Evolutionary conservation across 495 filamentous ascomycete genomes (phyloP), one percentile per base, ranked within the genome.

Genomic region (Glutinoglossum americanum): DNA sequence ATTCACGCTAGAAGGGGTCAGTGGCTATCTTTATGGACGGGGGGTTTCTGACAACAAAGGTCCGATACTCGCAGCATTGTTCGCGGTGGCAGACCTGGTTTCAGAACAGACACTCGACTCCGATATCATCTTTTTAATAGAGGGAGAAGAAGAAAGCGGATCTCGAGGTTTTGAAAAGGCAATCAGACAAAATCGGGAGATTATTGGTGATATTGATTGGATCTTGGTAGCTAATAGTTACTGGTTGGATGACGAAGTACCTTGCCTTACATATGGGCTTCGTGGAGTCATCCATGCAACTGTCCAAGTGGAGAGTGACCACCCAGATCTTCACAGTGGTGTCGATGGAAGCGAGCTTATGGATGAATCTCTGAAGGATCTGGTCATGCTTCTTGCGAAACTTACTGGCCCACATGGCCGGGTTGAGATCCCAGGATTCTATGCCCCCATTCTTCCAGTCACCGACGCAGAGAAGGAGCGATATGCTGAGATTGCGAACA

Each of bases 1-100:
- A 0, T 97, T 94, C 65, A 76, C 83, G 49, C 73, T 97, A 57
- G 79, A 78, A 25, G 90, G 90, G 0, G 77, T 86, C 54, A 85
- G 94, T 64, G 92, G 93, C 7, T 96, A 95, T 65, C 73, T 96
- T 1, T 97, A 98, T 62, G 92, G 93, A n/a, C 87, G 92, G 61
- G 92, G 92, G 21, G 86, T 90, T 2, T 89, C 87, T 54, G 92
- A 98, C 69, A 98, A 98, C 70, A 98, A 98, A 66, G 92, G 92
- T 0, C 92, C 92, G 0, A 83, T 94, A 55, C 75, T 96, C 60
- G 92, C 92, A 45, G 90, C 93, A 4, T 71, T 97, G 0, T 97
- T 92, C 64, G 92, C 90, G 0, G 89, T 89, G 0, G 86, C 87
- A 0, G 90, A 96, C 60, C 76, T 96, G 3, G 78, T 83, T 30